phyloP scores from a whole-genome alignment of 805 yeast genomes.

The Candida xiaguanensis region DNA sequence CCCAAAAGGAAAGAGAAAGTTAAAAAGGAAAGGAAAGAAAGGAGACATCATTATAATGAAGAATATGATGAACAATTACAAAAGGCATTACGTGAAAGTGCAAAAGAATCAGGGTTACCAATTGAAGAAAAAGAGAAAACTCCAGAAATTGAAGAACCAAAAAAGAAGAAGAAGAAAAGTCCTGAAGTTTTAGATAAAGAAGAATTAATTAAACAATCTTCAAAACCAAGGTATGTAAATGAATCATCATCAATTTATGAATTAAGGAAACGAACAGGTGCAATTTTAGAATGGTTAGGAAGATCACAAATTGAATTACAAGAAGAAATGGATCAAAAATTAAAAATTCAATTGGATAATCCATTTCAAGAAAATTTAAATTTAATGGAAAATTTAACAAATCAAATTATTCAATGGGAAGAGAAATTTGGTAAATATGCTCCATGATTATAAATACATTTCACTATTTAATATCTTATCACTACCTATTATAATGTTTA shows the following conservation, averaged over 20 bases:
- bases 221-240: slow-evolving; percentile 81
- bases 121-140: slow-evolving; percentile 7
- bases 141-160: slow-evolving; percentile 11
- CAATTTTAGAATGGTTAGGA: slow-evolving; percentile 87
- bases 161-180: slow-evolving; percentile 6
- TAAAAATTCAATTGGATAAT: slow-evolving; percentile 37
- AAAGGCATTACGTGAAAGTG: slow-evolving; percentile 55
- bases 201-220: slow-evolving; percentile 61
- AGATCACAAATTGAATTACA: slow-evolving; percentile 82
- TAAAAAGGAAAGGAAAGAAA: slow-evolving; percentile 25
- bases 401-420: slow-evolving; percentile 75
- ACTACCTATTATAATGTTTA: slow-evolving; percentile 80
- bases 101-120: slow-evolving; percentile 31
- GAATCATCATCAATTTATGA: slow-evolving; percentile 72
- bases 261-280: slow-evolving; percentile 82
- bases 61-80: slow-evolving; percentile 40
- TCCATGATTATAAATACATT: slow-evolving; percentile 21
- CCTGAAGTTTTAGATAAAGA: slow-evolving; percentile 25
- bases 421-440: slow-evolving; percentile 57
- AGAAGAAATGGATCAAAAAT: slow-evolving; percentile 61
- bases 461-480: slow-evolving; percentile 33
- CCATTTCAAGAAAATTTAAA: slow-evolving; percentile 50
- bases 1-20: slow-evolving; percentile 13
- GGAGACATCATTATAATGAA: slow-evolving; percentile 31
- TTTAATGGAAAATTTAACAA: slow-evolving; percentile 70